Evolutionary conservation across 177 flowering plant species (phyloP), one percentile per base, ranked within the genome.

Genomic region (Tripterygium wilfordii): DNA sequence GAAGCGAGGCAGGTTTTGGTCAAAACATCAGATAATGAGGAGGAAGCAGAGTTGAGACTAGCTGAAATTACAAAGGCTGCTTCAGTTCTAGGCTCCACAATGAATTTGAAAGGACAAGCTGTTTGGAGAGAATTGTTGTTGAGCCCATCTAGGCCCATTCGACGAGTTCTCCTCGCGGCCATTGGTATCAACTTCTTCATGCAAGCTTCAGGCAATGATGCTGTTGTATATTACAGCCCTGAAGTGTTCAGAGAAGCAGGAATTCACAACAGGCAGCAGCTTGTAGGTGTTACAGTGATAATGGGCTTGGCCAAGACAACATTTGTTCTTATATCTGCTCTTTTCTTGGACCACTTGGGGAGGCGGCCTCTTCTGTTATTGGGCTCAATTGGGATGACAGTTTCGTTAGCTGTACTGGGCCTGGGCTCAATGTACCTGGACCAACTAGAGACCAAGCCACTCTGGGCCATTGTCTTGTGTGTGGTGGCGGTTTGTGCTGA

Each of bases 201-300:
- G 98, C 98, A 85, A 51, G 96, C 98, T 1, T 85, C 96, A 0
- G 98, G 98, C 0, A 91, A 91, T 36, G 95, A 91, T 46, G 98
- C 96, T 0, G 96, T 91, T 3, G 62, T 91, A 2, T 85, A 88
- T 45, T 85, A 91, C 77, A 62, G 71, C 30, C 95, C 95, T 17
- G 75, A 69, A 45, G 96, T 91, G 43, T 83, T 91, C 76, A 71
- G 51, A 32, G 68, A 67, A 0, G 95, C 96, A 10, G 98, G 96
- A 17, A 71, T 91, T 22, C 53, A 46, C 13, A 48, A 55, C 25
- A 63, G 45, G 50, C 65, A 53, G 28, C 45, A 59, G 5, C 77
- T 81, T 0, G 58, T 80, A 2, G 77, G 75, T 0, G 80, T 88
- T 10, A 88, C 83, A 0, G 61, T 92, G 0, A 63, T 80, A 6